Evolutionary conservation across 805 yeast genomes (phyloP).

Genomic region (Zygosaccharomyces siamensis): DNA sequence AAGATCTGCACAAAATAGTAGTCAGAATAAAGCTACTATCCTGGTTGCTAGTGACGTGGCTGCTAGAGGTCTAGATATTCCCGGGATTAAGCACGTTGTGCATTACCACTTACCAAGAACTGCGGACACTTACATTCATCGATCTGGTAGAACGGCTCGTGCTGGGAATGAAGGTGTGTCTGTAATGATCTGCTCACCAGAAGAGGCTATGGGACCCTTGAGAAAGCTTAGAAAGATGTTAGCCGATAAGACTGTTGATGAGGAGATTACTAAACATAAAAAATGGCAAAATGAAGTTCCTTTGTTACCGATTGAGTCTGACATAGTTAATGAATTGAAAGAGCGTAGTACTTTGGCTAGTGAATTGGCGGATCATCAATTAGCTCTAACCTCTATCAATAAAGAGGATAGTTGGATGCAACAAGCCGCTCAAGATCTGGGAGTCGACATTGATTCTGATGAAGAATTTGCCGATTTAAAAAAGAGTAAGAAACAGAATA

Average conservation of each 20-base stretch:
- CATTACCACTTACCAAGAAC: conserved; percentile 94
- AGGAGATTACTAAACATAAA: conserved; percentile 29
- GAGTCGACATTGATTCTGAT: conserved; percentile 65
- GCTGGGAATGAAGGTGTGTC: conserved; percentile 94
- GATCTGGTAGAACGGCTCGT: conserved; percentile 98
- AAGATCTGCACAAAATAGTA: conserved; percentile 38
- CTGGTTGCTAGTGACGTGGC: conserved; percentile 96
- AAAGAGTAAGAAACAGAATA: conserved; percentile 56
- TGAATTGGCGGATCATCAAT: conserved; percentile 67
- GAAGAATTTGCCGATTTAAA: conserved; percentile 50
- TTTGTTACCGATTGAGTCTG: conserved; percentile 70
- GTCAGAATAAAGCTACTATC: conserved; percentile 52
- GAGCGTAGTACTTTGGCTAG: conserved; percentile 66
- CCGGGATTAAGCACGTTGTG: conserved; percentile 85
- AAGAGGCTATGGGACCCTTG: conserved; percentile 86
- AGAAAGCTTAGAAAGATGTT: conserved; percentile 63
- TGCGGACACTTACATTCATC: conserved; percentile 90
- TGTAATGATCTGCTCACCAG: conserved; percentile 86
- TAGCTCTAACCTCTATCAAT: conserved; percentile 51
- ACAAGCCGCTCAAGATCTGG: conserved; percentile 91
- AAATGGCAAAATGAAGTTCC: conserved; percentile 55
- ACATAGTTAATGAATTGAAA: conserved; percentile 62
- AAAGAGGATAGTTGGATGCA: conserved; percentile 78
- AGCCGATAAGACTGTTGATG: conserved; percentile 28
- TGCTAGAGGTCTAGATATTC: conserved; percentile 94